Evolutionary conservation across 768 basidiomycete genomes (phyloP).

Genomic region (Phanerodontia chrysosporium): DNA sequence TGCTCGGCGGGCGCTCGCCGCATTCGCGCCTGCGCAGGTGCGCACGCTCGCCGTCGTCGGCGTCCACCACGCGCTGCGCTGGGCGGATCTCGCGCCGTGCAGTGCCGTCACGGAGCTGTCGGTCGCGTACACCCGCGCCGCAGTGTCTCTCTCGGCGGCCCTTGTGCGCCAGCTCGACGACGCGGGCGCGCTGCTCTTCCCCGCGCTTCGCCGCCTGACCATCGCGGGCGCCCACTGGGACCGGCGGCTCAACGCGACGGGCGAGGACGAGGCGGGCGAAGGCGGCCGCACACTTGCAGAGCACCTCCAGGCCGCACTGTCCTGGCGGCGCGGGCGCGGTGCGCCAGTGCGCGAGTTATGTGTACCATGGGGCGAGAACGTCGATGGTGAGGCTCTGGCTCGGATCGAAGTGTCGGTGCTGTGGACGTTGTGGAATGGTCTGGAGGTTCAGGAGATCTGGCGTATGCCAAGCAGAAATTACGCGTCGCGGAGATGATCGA

Average conservation of each 20-base stretch:
- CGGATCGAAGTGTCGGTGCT: not conserved
- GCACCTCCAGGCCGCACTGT: not conserved
- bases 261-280: not conserved
- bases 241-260: not conserved
- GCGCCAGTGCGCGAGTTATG: not conserved
- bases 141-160: not conserved
- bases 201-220: not conserved
- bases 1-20: too few species aligned
- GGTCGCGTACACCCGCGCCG: not conserved
- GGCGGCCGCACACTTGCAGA: not conserved
- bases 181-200: not conserved
- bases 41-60: too few species aligned
- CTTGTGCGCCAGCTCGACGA: not conserved
- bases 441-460: not conserved
- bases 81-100: too few species aligned
- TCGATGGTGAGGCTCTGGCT: not conserved
- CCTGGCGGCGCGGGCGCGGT: not conserved
- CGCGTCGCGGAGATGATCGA: too few species aligned
- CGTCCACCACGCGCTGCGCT: too few species aligned
- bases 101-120: too few species aligned
- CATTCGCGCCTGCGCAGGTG: too few species aligned
- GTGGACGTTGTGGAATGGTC: not conserved
- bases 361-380: not conserved
- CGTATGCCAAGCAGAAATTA: too few species aligned
- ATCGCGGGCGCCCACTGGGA: not conserved